These are phyloP conservation scores for Phytophthora kernoviae DNA, from an alignment of 352 stramenopile genomes.

Conservation along the genomic window DNA sequence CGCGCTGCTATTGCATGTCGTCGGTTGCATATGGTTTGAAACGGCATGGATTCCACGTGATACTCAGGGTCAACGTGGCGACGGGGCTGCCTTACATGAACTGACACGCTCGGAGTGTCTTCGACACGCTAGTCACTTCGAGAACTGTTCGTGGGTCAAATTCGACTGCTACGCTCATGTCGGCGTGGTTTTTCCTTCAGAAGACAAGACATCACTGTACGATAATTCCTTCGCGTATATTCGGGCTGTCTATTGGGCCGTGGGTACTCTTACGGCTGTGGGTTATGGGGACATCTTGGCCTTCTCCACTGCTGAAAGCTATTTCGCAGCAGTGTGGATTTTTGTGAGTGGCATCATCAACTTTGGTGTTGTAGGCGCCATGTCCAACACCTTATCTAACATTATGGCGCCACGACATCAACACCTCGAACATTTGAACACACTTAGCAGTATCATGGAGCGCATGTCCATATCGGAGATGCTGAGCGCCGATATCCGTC, in stretches of 20 bases:
- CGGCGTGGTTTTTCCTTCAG: conserved; percentile 40
- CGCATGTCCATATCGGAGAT: conserved; percentile 52
- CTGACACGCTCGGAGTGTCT: conserved; percentile 37
- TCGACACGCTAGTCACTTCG: conserved; percentile 43
- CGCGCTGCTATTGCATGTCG: conserved; percentile 49
- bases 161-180: conserved; percentile 69
- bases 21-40: conserved; percentile 62
- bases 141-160: conserved; percentile 64
- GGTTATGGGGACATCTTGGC: conserved; percentile 71
- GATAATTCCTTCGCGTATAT: conserved; percentile 56
- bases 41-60: conserved; percentile 31
- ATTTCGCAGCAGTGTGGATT: conserved; percentile 69
- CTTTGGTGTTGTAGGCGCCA: conserved; percentile 71
- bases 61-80: not conserved
- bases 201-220: conserved; percentile 37
- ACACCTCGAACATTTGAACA: conserved; percentile 63
- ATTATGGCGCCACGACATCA: conserved; percentile 58
- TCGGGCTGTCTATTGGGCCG: conserved; percentile 66
- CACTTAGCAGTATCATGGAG: conserved; percentile 64
- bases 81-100: not conserved
- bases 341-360: conserved; percentile 67
- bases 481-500: conserved; percentile 54
- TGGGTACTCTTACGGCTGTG: conserved; percentile 61
- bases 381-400: conserved; percentile 70
- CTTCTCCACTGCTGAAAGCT: conserved; percentile 68